Percentiles rank a stretch among this genome's conserved stretches.
Conservation (phyloP, 768 basidiomycete species). For the Lanmaoa pseudosensibilis region DNA sequence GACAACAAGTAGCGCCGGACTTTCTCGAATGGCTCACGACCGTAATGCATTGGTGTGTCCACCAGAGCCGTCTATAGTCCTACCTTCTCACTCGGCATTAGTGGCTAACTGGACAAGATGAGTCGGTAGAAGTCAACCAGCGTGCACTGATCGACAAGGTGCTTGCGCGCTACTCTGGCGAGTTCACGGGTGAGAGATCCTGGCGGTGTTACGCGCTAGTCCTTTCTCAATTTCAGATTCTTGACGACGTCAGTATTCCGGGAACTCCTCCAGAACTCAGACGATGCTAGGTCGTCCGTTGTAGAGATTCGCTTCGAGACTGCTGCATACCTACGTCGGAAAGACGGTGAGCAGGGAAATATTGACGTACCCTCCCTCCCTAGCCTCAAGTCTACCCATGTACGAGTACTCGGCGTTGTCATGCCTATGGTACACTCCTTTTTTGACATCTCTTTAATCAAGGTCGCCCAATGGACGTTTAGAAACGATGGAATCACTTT, state of each 20-base stretch:
- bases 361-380: slow-evolving; percentile 40
- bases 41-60: slow-evolving; percentile 31
- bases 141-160: slow-evolving; percentile 97
- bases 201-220: neutral
- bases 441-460: neutral
- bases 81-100: slow-evolving; percentile 15
- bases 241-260: slow-evolving; percentile 49
- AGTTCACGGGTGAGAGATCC: slow-evolving; percentile 66
- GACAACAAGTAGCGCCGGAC: neutral
- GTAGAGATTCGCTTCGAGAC: slow-evolving; percentile 85
- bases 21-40: slow-evolving; percentile 27
- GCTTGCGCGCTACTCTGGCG: slow-evolving; percentile 91
- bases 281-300: slow-evolving; percentile 76
- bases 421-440: neutral
- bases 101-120: slow-evolving; percentile 68
- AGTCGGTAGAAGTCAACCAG: slow-evolving; percentile 90
- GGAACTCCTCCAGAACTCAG: slow-evolving; percentile 94
- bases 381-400: slow-evolving; percentile 63
- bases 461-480: neutral
- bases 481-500: neutral
- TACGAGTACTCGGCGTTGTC: slow-evolving; percentile 15
- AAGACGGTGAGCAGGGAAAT: slow-evolving; percentile 7
- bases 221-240: neutral
- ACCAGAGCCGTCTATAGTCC: neutral
- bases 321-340: slow-evolving; percentile 41